Evolutionary conservation across 129 eudicot genomes (phyloP).

Genomic region (Pittosporum tobira): DNA sequence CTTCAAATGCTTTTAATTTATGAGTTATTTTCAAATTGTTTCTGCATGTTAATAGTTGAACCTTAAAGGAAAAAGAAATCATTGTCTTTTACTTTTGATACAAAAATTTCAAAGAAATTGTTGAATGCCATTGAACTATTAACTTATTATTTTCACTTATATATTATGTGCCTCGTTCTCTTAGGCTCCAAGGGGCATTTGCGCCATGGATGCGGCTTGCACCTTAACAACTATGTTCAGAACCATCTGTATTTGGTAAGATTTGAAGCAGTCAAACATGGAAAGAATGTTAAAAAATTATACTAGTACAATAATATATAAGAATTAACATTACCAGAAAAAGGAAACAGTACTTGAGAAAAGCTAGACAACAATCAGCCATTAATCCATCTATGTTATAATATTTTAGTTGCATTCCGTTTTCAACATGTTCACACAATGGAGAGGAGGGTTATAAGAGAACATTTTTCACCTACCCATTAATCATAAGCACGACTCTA

Average conservation of each 20-base stretch:
- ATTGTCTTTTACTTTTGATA: too few relatives aligned
- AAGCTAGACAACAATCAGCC: background rate
- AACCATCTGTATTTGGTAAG: background rate
- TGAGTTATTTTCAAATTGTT: too few relatives aligned
- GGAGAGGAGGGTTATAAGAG: background rate
- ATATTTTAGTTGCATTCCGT: background rate
- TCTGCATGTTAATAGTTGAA: too few relatives aligned
- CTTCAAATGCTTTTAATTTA: too few relatives aligned
- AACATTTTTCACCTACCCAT: slow-evolving; percentile 48
- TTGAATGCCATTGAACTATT: too few relatives aligned
- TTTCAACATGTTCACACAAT: background rate
- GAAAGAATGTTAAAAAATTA: background rate
- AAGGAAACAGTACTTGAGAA: background rate
- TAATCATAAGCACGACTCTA: slow-evolving; percentile 76
- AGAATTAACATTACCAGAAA: background rate
- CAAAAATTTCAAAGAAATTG: too few relatives aligned
- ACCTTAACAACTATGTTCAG: too few relatives aligned
- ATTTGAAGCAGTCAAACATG: background rate
- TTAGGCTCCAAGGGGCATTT: too few relatives aligned
- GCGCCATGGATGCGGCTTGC: too few relatives aligned
- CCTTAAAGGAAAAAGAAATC: too few relatives aligned
- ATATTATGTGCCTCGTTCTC: too few relatives aligned
- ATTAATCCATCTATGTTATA: background rate
- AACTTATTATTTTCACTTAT: too few relatives aligned
- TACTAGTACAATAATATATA: background rate